phyloP scores from a whole-genome alignment of 768 basidiomycete species.

The Mycena galericulata region DNA sequence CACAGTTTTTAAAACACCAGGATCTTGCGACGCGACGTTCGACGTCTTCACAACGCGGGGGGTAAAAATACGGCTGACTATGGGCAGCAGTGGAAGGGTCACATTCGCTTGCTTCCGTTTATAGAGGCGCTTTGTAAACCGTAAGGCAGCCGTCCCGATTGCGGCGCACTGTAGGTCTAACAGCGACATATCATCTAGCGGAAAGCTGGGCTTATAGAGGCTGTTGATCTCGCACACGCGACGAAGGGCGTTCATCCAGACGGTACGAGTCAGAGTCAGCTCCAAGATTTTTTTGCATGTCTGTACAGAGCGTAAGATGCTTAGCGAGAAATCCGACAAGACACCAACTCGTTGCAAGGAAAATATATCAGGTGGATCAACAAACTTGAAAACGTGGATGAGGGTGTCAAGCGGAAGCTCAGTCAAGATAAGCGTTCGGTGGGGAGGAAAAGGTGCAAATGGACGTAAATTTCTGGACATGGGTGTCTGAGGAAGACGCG shows the following conservation, averaged over 20 bases:
- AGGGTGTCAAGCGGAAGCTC: slow-evolving; percentile 18
- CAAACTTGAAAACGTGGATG: slow-evolving; percentile 17
- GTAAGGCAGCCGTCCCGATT: slow-evolving; percentile 20
- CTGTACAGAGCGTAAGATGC: neutral
- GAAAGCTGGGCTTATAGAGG: slow-evolving; percentile 35
- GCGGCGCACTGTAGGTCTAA: slow-evolving; percentile 32
- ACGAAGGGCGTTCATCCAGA: slow-evolving; percentile 37
- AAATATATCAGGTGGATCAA: slow-evolving; percentile 11
- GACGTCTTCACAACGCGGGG: slow-evolving; percentile 10
- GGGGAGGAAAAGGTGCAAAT: neutral
- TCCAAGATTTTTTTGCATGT: slow-evolving; percentile 2
- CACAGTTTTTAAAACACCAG: neutral
- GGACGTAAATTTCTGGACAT: neutral
- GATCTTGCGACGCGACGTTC: neutral
- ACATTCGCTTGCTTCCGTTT: neutral
- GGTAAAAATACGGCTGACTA: neutral
- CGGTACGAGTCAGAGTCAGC: slow-evolving; percentile 16
- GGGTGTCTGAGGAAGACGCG: no score
- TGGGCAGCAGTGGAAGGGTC: no score
- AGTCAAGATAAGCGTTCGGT: neutral
- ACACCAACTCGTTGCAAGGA: neutral
- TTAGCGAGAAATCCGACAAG: neutral
- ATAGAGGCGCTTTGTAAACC: slow-evolving; percentile 22
- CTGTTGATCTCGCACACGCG: slow-evolving; percentile 30
- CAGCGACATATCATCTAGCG: slow-evolving; percentile 33